phyloP scores from a whole-genome alignment of 2,329 filamentous ascomycete genomes.

The Amauroascus niger region DNA sequence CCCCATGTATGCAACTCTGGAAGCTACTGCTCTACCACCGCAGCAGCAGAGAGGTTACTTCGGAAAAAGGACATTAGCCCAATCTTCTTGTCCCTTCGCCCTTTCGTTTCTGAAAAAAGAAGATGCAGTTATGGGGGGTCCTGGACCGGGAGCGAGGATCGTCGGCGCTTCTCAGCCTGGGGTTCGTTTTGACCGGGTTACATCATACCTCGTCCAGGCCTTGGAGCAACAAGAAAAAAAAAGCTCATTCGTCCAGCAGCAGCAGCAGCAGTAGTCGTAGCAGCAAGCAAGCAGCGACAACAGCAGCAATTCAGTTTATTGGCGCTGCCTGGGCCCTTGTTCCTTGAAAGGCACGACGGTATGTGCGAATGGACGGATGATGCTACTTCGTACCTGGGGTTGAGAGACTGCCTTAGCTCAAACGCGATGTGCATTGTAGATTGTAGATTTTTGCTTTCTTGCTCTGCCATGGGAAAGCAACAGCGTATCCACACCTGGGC shows the following conservation, averaged over 20 bases:
- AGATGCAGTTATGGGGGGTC: not conserved
- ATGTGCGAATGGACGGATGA: not conserved
- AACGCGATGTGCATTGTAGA: not conserved
- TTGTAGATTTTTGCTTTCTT: not conserved
- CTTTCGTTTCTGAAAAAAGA: not conserved
- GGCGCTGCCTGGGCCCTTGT: not conserved
- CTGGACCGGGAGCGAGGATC: not conserved
- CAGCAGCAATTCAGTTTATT: not conserved
- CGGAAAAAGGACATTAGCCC: not conserved
- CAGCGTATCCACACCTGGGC: not conserved
- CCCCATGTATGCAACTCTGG: too few relatives aligned
- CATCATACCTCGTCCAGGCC: not conserved
- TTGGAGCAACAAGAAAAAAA: too few relatives aligned
- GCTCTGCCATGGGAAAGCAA: not conserved
- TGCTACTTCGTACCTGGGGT: constrained; percentile 3
- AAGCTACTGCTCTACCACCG: not conserved
- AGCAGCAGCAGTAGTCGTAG: too few relatives aligned
- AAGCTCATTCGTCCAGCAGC: not conserved
- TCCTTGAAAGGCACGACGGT: not conserved
- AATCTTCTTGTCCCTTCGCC: not conserved
- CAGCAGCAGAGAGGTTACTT: not conserved
- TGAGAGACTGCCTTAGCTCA: not conserved
- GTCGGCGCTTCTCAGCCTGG: not conserved
- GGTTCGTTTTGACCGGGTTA: constrained; percentile 4
- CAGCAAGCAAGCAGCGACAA: too few relatives aligned